Percentiles rank a stretch among this genome's conserved stretches.
Conservation (phyloP, 2,329 filamentous ascomycete genomes). For the Claviceps cyperi region DNA sequence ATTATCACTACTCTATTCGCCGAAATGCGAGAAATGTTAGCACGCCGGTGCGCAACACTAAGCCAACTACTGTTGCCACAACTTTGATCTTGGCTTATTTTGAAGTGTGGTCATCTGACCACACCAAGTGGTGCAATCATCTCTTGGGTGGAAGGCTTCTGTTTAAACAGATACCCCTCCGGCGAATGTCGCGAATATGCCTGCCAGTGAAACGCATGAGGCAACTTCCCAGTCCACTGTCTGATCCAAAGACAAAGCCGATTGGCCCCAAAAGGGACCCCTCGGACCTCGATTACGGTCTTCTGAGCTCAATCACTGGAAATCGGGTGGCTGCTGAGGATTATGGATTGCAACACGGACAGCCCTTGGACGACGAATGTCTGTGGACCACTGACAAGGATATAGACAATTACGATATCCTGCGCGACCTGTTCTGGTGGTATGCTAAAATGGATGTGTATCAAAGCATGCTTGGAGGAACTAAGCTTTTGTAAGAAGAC, state of each 20-base stretch:
- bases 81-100: conserved; percentile 80
- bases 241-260: background rate
- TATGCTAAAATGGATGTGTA: conserved; percentile 89
- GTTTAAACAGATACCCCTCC: conserved; percentile 68
- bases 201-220: conserved; percentile 42
- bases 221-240: conserved; percentile 10
- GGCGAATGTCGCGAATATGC: conserved; percentile 55
- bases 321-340: conserved; percentile 22
- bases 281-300: conserved; percentile 25
- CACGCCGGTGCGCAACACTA: conserved; percentile 51
- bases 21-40: conserved; percentile 63
- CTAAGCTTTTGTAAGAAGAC: conserved; percentile 53
- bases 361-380: conserved; percentile 12
- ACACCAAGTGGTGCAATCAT: conserved; percentile 91
- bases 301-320: conserved; percentile 29
- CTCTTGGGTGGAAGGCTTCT: conserved; percentile 72
- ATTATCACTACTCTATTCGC: conserved; percentile 78
- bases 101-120: conserved; percentile 87
- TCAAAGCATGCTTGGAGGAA: conserved; percentile 78
- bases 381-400: conserved; percentile 39
- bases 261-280: conserved; percentile 14
- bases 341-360: conserved; percentile 20
- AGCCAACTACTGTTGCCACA: conserved; percentile 74
- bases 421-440: conserved; percentile 90
- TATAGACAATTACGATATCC: conserved; percentile 63